These are phyloP conservation scores for Syzygium grande DNA, from an alignment of 345 rosid species.

Conservation along the genomic window DNA sequence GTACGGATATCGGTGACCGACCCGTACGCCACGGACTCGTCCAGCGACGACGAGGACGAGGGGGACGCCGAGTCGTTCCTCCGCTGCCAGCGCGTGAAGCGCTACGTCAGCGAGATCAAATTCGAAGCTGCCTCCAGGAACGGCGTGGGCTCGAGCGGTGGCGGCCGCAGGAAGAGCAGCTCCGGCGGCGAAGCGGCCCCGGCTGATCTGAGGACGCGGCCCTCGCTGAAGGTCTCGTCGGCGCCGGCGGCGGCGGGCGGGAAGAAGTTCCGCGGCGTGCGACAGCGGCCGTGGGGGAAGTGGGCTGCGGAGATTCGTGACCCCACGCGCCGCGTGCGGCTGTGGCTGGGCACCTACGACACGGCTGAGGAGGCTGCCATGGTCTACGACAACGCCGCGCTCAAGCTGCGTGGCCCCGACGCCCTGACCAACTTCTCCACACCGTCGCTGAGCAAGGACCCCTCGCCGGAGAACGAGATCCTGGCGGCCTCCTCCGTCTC, in stretches of 20 bases:
- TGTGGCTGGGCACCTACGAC: slow-evolving; percentile 86
- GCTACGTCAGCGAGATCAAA: slow-evolving; percentile 58
- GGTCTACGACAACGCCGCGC: slow-evolving; percentile 88
- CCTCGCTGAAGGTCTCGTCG: neutral
- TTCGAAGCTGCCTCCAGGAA: slow-evolving; percentile 29
- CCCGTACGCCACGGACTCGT: slow-evolving; percentile 86
- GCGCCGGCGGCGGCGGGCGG: neutral
- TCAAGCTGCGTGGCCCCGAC: slow-evolving; percentile 81
- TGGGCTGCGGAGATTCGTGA: slow-evolving; percentile 99
- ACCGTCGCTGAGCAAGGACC: slow-evolving; percentile 19
- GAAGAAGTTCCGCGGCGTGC: slow-evolving; percentile 80
- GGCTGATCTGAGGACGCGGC: neutral
- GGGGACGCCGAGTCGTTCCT: neutral
- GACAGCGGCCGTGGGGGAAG: slow-evolving; percentile 97
- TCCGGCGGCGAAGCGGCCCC: neutral
- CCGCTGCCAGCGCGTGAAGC: slow-evolving; percentile 44
- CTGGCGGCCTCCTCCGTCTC: slow-evolving; percentile 13
- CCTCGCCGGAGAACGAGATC: slow-evolving; percentile 6
- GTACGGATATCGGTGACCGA: slow-evolving; percentile 56
- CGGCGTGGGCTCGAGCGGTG: neutral
- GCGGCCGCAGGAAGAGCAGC: slow-evolving; percentile 19
- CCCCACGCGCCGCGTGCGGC: slow-evolving; percentile 68
- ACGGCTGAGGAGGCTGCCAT: slow-evolving; percentile 97
- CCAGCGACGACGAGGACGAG: slow-evolving; percentile 70
- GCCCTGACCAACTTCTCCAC: slow-evolving; percentile 70